These are phyloP conservation scores for Articulospora tetracladia DNA, from an alignment of 495 filamentous ascomycete genomes.

Conservation along the genomic window DNA sequence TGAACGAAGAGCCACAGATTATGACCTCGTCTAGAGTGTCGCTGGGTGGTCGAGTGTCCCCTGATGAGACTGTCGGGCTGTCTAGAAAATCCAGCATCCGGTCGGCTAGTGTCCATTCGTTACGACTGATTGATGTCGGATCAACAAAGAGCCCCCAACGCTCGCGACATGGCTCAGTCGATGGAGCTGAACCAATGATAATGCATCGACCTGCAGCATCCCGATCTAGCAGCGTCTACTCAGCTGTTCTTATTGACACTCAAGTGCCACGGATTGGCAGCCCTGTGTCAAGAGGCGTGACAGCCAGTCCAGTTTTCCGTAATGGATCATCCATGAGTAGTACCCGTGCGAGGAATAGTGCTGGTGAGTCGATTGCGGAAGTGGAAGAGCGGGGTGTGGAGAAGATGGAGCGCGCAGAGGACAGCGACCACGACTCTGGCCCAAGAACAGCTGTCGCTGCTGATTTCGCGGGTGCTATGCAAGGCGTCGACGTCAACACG, in stretches of 20 bases:
- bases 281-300: slow-evolving; percentile 15
- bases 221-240: slow-evolving; percentile 33
- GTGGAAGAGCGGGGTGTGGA: slow-evolving; percentile 26
- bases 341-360: slow-evolving; percentile 23
- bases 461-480: slow-evolving; percentile 21
- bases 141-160: slow-evolving; percentile 40
- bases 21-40: slow-evolving; percentile 52
- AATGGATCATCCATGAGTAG: slow-evolving; percentile 18
- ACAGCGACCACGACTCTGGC: slow-evolving; percentile 5
- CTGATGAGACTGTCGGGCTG: slow-evolving; percentile 12
- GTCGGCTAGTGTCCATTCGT: slow-evolving; percentile 47
- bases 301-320: slow-evolving; percentile 13
- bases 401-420: slow-evolving; percentile 7
- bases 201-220: slow-evolving; percentile 26
- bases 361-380: slow-evolving; percentile 33
- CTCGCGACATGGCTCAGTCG: slow-evolving; percentile 40
- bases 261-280: slow-evolving; percentile 21
- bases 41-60: slow-evolving; percentile 35
- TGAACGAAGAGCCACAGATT: slow-evolving; percentile 49
- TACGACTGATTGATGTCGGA: slow-evolving; percentile 50
- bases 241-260: slow-evolving; percentile 39
- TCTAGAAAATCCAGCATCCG: slow-evolving; percentile 27
- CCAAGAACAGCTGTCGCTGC: slow-evolving; percentile 15
- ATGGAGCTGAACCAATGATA: slow-evolving; percentile 32
- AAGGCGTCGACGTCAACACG: slow-evolving; percentile 21